Conservation (phyloP, 1,284 basidiomycete species). For the Ganoderma lingzhi region DNA sequence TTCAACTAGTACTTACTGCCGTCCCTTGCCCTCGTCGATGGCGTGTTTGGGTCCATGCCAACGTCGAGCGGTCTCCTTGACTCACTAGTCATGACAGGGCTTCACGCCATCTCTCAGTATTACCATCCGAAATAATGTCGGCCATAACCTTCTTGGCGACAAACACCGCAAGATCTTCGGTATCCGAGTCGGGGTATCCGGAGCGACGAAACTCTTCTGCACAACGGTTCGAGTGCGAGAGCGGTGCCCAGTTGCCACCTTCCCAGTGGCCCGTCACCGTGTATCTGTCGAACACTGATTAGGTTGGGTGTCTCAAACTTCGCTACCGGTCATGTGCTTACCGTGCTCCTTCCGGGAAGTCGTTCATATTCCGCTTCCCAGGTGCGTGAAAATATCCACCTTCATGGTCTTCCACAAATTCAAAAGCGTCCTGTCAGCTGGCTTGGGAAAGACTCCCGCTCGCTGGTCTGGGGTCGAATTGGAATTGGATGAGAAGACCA, state of each 20-base stretch:
- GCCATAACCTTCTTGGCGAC: background rate
- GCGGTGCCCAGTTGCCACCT: background rate
- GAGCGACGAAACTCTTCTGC: background rate
- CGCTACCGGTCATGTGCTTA: background rate
- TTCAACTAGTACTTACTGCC: background rate
- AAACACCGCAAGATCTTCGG: background rate
- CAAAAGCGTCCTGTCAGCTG: background rate
- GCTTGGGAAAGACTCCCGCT: background rate
- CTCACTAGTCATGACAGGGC: too few species aligned
- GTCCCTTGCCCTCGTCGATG: background rate
- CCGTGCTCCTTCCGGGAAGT: background rate
- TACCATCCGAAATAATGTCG: too few species aligned
- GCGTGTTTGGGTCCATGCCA: too few species aligned
- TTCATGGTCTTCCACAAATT: background rate
- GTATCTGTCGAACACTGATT: background rate
- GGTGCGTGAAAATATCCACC: background rate
- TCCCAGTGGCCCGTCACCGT: background rate
- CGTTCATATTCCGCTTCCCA: slow-evolving; percentile 3
- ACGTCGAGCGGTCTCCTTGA: too few species aligned
- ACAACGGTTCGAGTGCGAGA: background rate
- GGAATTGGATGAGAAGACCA: background rate
- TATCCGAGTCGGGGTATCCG: background rate
- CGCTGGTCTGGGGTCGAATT: background rate
- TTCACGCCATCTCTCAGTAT: background rate
- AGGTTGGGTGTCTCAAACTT: background rate